Conservation (phyloP, 306 rosid species). For the Bauhinia variegata region DNA sequence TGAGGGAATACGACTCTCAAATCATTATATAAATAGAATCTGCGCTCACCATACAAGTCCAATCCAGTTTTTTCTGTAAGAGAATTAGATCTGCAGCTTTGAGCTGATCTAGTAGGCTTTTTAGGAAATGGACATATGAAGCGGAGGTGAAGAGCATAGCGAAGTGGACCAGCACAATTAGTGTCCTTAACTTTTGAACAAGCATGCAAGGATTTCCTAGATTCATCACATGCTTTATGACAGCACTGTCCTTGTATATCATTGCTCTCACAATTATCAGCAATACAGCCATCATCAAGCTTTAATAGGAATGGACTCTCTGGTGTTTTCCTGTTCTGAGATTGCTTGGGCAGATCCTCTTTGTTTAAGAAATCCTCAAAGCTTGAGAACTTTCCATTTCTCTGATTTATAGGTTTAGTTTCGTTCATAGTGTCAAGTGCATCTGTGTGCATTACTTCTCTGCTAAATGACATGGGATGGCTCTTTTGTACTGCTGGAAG, state of each 20-base stretch:
- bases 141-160: constrained; percentile 95
- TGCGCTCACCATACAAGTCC: constrained; percentile 62
- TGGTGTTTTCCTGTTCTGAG: constrained; percentile 28
- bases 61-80: constrained; percentile 52
- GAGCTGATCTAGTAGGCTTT: constrained; percentile 53
- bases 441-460: constrained; percentile 45
- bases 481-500: constrained; percentile 33
- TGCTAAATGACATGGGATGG: constrained; percentile 20
- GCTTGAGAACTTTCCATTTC: constrained; percentile 43
- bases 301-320: constrained; percentile 37
- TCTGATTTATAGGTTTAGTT: constrained; percentile 38
- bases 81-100: constrained; percentile 57
- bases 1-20: constrained; percentile 94
- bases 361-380: constrained; percentile 47
- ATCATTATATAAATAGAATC: constrained; percentile 88
- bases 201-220: constrained; percentile 50
- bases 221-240: constrained; percentile 53
- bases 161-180: constrained; percentile 66
- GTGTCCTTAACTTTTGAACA: constrained; percentile 60
- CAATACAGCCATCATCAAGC: constrained; percentile 33
- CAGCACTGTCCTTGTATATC: constrained; percentile 52
- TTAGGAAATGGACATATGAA: constrained; percentile 79
- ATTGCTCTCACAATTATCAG: constrained; percentile 41
- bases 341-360: constrained; percentile 46
- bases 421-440: constrained; percentile 39